phyloP scores from a whole-genome alignment of 1,139 yeast species.

The Diutina siamensis region DNA sequence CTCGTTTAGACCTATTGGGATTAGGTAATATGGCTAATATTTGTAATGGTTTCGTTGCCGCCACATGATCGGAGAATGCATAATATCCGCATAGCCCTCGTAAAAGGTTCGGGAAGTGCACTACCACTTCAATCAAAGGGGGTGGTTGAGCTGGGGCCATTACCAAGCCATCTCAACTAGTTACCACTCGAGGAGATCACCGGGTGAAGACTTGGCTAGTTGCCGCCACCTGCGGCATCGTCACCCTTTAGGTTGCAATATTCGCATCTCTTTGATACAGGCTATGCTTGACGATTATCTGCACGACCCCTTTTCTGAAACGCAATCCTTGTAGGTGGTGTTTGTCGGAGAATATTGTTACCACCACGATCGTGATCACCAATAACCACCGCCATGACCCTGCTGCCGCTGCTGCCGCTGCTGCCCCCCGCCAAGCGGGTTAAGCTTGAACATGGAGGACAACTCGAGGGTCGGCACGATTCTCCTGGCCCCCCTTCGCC shows the following conservation, averaged over 20 bases:
- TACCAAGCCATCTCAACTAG: no score
- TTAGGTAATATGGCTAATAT: no score
- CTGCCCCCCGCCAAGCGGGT: not conserved
- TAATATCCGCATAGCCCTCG: slow-evolving; percentile 4
- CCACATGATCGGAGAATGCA: slow-evolving; percentile 5
- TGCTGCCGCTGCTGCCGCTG: not conserved
- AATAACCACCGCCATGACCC: not conserved
- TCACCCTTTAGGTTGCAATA: no score
- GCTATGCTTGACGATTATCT: not conserved
- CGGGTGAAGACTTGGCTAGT: no score
- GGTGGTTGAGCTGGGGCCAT: no score
- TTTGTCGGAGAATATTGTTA: not conserved
- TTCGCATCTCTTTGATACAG: not conserved
- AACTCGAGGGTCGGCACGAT: not conserved
- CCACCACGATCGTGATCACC: no score
- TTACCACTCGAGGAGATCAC: no score
- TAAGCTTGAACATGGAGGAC: not conserved
- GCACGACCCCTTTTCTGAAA: slow-evolving; percentile 1
- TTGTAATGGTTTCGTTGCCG: not conserved
- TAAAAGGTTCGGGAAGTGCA: slow-evolving; percentile 3
- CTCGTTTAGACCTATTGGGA: no score
- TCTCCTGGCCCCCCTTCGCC: not conserved
- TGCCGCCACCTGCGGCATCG: no score
- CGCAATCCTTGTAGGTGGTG: not conserved
- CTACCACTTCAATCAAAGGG: not conserved